A percentile compares a stretch with the other conserved stretches of the same genome.
phyloP scores from a whole-genome alignment of 257 asterid species.

The Haberlea rhodopensis region DNA sequence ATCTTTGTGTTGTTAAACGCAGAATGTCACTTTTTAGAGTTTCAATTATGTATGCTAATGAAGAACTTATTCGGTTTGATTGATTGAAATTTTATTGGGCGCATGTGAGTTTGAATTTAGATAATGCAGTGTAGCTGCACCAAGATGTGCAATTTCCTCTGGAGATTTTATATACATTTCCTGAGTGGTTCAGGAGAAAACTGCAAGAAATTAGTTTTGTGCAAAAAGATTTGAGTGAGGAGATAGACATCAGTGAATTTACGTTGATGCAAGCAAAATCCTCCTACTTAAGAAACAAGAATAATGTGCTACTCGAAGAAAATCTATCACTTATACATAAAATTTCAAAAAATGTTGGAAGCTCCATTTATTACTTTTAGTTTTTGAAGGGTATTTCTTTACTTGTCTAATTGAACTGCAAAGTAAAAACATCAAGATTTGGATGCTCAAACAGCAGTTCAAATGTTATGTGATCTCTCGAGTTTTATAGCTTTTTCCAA shows the following conservation, averaged over 20 bases:
- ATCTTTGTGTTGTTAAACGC: constrained; percentile 9
- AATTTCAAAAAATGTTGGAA: constrained; percentile 2
- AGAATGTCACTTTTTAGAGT: constrained; percentile 17
- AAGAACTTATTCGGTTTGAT: background rate
- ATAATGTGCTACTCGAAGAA: background rate
- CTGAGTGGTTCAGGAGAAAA: background rate
- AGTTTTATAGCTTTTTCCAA: background rate
- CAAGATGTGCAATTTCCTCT: background rate
- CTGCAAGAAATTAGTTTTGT: background rate
- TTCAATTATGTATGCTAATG: constrained; percentile 7
- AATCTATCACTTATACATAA: background rate
- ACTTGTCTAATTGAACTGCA: constrained; percentile 1
- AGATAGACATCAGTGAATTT: background rate
- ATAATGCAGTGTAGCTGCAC: background rate
- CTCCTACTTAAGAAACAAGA: constrained; percentile 8
- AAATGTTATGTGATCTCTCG: background rate
- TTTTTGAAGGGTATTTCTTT: background rate
- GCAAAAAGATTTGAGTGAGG: background rate
- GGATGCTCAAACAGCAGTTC: background rate
- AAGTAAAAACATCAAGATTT: too few species aligned
- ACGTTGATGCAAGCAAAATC: constrained; percentile 6
- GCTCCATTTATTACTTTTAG: background rate
- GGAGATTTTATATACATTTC: background rate
- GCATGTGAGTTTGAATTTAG: too few species aligned
- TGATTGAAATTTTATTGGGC: constrained; percentile 6